phyloP scores from a whole-genome alignment of 805 yeast genomes.

The Priceomyces carsonii region DNA sequence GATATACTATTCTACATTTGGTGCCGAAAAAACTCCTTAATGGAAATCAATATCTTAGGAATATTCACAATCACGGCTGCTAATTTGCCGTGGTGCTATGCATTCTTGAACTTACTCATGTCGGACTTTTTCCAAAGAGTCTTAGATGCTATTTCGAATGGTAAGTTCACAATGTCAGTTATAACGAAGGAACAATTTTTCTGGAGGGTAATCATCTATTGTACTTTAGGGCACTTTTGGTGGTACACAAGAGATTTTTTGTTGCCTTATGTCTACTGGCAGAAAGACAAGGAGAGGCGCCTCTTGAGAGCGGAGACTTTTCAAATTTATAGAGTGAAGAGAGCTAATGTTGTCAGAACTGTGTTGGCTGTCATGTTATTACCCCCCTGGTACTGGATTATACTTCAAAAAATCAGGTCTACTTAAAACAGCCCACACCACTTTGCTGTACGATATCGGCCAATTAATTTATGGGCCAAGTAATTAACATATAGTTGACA shows the following conservation, averaged over 20 bases:
- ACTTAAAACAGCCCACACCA: too few relatives aligned
- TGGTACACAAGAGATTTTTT: conserved; percentile 30
- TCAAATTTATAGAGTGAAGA: conserved; percentile 11
- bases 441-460: too few relatives aligned
- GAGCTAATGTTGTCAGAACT: conserved; percentile 12
- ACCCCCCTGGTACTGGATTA: conserved; percentile 39
- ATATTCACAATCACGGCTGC: conserved; percentile 19
- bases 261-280: conserved; percentile 15
- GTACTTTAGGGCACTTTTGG: conserved; percentile 31
- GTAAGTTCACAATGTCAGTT: conserved; percentile 7
- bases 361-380: conserved; percentile 15
- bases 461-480: too few relatives aligned
- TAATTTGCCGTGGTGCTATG: conserved; percentile 19
- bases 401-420: conserved; percentile 14
- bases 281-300: conserved; percentile 15
- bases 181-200: conserved; percentile 12
- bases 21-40: conserved; percentile 29
- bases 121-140: conserved; percentile 11
- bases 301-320: conserved; percentile 12
- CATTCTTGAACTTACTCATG: conserved; percentile 10
- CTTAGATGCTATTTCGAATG: conserved; percentile 9
- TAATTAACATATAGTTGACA: too few relatives aligned
- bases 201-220: conserved; percentile 16
- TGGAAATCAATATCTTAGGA: conserved; percentile 22
- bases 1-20: conserved; percentile 28